These are phyloP conservation scores for Citrullus colocynthis DNA, from an alignment of 306 rosid species.

Conservation along the genomic window DNA sequence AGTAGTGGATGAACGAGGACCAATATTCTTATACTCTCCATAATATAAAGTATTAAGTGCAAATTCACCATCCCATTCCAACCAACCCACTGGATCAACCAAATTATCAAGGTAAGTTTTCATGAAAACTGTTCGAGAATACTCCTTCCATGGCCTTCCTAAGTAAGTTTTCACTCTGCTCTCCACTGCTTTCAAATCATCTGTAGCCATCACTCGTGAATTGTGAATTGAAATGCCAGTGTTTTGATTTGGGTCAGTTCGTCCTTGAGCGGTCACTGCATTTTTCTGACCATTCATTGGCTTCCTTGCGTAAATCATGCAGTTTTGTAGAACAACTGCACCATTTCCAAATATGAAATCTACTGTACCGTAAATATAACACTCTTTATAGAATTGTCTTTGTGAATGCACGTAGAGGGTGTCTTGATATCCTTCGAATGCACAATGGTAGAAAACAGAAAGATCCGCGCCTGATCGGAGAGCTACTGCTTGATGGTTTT, in stretches of 20 bases:
- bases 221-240: conserved; percentile 35
- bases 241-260: conserved; percentile 36
- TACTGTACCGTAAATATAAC: conserved; percentile 38
- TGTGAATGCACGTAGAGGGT: conserved; percentile 47
- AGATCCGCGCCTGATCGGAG: conserved; percentile 37
- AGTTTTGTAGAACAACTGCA: conserved; percentile 30
- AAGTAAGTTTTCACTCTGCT: conserved; percentile 22
- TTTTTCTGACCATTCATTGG: conserved; percentile 29
- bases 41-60: conserved; percentile 36
- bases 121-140: conserved; percentile 31
- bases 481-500: conserved; percentile 54
- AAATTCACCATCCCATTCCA: conserved; percentile 41
- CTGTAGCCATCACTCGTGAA: conserved; percentile 29
- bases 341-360: conserved; percentile 58
- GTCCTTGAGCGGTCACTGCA: conserved; percentile 39
- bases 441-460: conserved; percentile 39
- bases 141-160: conserved; percentile 46
- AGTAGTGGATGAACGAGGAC: conserved; percentile 30
- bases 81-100: conserved; percentile 46
- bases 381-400: conserved; percentile 44
- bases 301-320: conserved; percentile 34
- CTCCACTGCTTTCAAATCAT: conserved; percentile 19
- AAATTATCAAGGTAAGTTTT: conserved; percentile 18
- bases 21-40: conserved; percentile 39
- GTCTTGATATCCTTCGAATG: conserved; percentile 52